phyloP scores from a whole-genome alignment of 352 stramenopile species.

The Globisporangium nunn region DNA sequence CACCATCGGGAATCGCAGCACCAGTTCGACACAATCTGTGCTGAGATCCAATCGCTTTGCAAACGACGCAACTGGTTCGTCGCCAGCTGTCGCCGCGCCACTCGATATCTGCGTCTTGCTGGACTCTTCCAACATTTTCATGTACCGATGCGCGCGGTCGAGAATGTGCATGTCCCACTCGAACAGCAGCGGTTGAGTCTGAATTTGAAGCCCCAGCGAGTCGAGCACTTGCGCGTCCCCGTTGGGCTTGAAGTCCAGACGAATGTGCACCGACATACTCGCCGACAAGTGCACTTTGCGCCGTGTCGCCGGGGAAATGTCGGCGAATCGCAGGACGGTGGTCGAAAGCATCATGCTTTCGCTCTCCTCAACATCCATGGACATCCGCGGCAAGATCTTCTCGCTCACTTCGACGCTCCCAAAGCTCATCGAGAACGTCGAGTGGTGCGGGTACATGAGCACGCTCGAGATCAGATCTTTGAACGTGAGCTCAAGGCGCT shows the following conservation, averaged over 20 bases:
- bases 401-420: slow-evolving; percentile 61
- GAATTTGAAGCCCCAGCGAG: slow-evolving; percentile 52
- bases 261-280: slow-evolving; percentile 62
- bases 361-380: slow-evolving; percentile 53
- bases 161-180: slow-evolving; percentile 87
- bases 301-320: slow-evolving; percentile 47
- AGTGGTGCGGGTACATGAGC: slow-evolving; percentile 52
- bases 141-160: slow-evolving; percentile 61
- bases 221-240: slow-evolving; percentile 22
- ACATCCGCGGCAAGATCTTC: slow-evolving; percentile 72
- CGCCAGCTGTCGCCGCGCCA: neutral
- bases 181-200: slow-evolving; percentile 65
- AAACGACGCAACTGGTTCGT: slow-evolving; percentile 15
- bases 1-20: slow-evolving; percentile 79
- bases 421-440: slow-evolving; percentile 44
- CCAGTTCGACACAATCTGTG: slow-evolving; percentile 66
- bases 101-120: slow-evolving; percentile 13
- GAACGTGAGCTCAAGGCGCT: slow-evolving; percentile 55
- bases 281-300: slow-evolving; percentile 56
- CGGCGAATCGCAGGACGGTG: slow-evolving; percentile 50
- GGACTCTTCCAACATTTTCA: slow-evolving; percentile 67
- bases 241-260: slow-evolving; percentile 45
- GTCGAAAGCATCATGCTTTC: slow-evolving; percentile 55
- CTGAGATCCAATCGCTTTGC: slow-evolving; percentile 59
- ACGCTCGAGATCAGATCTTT: slow-evolving; percentile 69